A percentile compares a stretch with the other conserved stretches of the same genome.
Conservation (phyloP, 2,329 filamentous ascomycete species). For the Ambrosiella cleistominuta region DNA sequence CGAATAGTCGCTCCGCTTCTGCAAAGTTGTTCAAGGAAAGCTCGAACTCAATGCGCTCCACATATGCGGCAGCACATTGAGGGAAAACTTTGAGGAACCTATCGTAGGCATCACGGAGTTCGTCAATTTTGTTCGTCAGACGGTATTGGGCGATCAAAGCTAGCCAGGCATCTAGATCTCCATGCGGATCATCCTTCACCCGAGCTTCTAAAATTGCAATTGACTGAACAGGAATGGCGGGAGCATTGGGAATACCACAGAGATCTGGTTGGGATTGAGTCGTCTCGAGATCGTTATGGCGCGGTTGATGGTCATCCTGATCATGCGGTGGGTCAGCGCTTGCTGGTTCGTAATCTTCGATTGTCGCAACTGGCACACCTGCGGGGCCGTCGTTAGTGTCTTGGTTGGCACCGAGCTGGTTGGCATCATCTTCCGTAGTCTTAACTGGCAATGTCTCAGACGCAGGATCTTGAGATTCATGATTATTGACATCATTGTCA, state of each 20-base stretch:
- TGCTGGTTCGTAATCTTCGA: background rate
- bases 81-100: slow-evolving; percentile 81
- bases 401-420: background rate
- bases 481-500: slow-evolving; percentile 15
- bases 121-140: slow-evolving; percentile 63
- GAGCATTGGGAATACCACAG: background rate
- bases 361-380: slow-evolving; percentile 1
- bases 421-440: background rate
- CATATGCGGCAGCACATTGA: slow-evolving; percentile 78
- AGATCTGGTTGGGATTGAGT: slow-evolving; percentile 1
- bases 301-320: background rate
- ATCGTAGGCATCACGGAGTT: slow-evolving; percentile 63
- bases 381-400: background rate
- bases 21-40: slow-evolving; percentile 68
- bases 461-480: slow-evolving; percentile 1
- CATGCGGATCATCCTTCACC: slow-evolving; percentile 79
- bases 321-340: background rate
- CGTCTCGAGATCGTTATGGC: background rate
- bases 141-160: slow-evolving; percentile 71
- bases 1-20: slow-evolving; percentile 69
- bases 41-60: slow-evolving; percentile 77
- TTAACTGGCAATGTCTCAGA: background rate
- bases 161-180: slow-evolving; percentile 84
- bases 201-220: slow-evolving; percentile 74
- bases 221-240: slow-evolving; percentile 20